Percentiles rank a stretch among this genome's conserved stretches.
Conservation (phyloP, 805 yeast species). For the Cyberlindnera amylophila region DNA sequence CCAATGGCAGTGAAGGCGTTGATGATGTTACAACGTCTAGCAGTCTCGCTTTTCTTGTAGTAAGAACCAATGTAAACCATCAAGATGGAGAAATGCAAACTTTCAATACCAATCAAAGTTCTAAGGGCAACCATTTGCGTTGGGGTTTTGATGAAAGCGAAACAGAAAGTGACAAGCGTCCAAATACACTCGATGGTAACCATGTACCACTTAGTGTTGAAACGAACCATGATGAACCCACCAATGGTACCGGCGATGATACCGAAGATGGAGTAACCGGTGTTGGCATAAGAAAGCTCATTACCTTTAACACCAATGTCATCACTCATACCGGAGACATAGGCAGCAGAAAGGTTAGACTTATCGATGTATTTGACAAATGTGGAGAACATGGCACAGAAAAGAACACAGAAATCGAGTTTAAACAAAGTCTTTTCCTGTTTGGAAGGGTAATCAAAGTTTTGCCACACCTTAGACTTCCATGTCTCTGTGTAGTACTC, state of each 20-base stretch:
- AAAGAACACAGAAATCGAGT: constrained; percentile 51
- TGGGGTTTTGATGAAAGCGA: constrained; percentile 46
- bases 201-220: constrained; percentile 45
- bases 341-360: constrained; percentile 59
- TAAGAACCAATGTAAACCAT: constrained; percentile 58
- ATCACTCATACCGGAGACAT: constrained; percentile 59
- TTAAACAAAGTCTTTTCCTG: constrained; percentile 46
- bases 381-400: constrained; percentile 20
- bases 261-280: constrained; percentile 54
- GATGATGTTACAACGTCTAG: constrained; percentile 59
- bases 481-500: constrained; percentile 8
- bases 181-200: constrained; percentile 32
- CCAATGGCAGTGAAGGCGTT: constrained; percentile 64
- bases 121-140: constrained; percentile 57
- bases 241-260: constrained; percentile 53
- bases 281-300: constrained; percentile 58
- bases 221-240: constrained; percentile 58
- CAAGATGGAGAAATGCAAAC: constrained; percentile 60
- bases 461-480: constrained; percentile 10
- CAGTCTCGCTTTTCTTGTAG: constrained; percentile 53
- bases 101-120: constrained; percentile 67
- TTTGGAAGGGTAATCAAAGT: constrained; percentile 8
- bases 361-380: constrained; percentile 52
- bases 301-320: constrained; percentile 54
- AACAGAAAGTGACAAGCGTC: constrained; percentile 62